Conservation (phyloP, 441 rosid species). For the Viola pubescens region DNA sequence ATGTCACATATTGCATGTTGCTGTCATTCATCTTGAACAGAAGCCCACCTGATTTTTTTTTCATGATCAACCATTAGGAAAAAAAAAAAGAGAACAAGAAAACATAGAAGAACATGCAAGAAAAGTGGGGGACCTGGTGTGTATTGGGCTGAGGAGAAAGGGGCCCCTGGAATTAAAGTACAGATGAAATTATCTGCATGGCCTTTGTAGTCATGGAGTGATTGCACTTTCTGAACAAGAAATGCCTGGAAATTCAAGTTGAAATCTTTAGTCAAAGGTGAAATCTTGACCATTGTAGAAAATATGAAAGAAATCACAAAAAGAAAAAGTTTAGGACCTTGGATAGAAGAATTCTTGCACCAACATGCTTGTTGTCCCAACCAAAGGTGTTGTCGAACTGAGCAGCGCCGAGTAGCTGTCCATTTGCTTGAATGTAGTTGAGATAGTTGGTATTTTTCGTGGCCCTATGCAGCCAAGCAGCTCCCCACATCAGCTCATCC, state of each 20-base stretch:
- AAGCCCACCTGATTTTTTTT: constrained; percentile 52
- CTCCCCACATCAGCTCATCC: constrained; percentile 97
- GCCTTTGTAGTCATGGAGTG: constrained; percentile 67
- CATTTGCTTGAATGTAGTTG: constrained; percentile 63
- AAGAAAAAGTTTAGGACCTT: constrained; percentile 33
- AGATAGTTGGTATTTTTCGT: constrained; percentile 58
- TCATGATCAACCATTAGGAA: neutral
- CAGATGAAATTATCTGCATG: constrained; percentile 95
- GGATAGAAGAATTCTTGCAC: constrained; percentile 80
- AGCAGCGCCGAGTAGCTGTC: constrained; percentile 73
- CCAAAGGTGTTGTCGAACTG: constrained; percentile 84
- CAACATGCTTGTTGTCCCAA: constrained; percentile 95
- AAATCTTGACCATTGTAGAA: neutral
- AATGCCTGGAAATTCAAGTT: constrained; percentile 46
- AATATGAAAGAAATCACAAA: neutral
- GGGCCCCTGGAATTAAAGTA: constrained; percentile 62
- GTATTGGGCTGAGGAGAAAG: constrained; percentile 54
- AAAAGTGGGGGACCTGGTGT: constrained; percentile 38
- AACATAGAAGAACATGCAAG: constrained; percentile 17
- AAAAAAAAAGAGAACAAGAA: constrained; percentile 13
- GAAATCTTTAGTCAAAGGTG: neutral
- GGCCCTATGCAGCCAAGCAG: constrained; percentile 87
- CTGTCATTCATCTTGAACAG: constrained; percentile 81
- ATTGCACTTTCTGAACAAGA: constrained; percentile 47
- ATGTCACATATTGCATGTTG: constrained; percentile 85